These are phyloP conservation scores for Naegleria lovaniensis DNA, from an alignment of 208 protist genomes.

Conservation along the genomic window DNA sequence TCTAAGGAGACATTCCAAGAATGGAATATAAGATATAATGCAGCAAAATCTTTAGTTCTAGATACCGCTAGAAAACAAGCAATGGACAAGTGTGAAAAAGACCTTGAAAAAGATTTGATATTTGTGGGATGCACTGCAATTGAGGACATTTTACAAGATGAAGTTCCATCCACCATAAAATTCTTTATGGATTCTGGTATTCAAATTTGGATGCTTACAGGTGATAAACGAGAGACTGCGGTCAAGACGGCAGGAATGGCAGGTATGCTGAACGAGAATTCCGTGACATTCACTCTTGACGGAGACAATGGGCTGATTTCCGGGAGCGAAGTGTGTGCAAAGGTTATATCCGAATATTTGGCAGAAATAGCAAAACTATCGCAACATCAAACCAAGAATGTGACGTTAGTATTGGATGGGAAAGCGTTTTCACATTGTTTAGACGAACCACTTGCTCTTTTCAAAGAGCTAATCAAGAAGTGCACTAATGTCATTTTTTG, in stretches of 20 bases:
- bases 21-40: slow-evolving; percentile 54
- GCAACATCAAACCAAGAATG: background rate
- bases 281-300: background rate
- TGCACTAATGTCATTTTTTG: slow-evolving; percentile 61
- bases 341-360: background rate
- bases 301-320: background rate
- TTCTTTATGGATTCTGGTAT: slow-evolving; percentile 72
- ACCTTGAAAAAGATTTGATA: slow-evolving; percentile 67
- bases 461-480: slow-evolving; percentile 25
- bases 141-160: slow-evolving; percentile 90
- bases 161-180: slow-evolving; percentile 78
- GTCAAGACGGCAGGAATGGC: slow-evolving; percentile 84
- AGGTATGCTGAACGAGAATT: slow-evolving; percentile 46
- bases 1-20: slow-evolving; percentile 47
- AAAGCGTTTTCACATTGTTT: background rate
- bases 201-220: slow-evolving; percentile 94
- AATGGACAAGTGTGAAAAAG: slow-evolving; percentile 57
- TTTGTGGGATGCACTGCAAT: slow-evolving; percentile 83
- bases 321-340: background rate
- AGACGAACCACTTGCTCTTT: background rate
- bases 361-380: background rate
- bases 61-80: slow-evolving; percentile 39
- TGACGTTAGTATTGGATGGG: slow-evolving; percentile 28
- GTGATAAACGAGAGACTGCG: slow-evolving; percentile 94
- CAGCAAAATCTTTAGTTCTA: too few relatives aligned